phyloP scores from a whole-genome alignment of 495 filamentous ascomycete genomes.

The Talaromyces liani region DNA sequence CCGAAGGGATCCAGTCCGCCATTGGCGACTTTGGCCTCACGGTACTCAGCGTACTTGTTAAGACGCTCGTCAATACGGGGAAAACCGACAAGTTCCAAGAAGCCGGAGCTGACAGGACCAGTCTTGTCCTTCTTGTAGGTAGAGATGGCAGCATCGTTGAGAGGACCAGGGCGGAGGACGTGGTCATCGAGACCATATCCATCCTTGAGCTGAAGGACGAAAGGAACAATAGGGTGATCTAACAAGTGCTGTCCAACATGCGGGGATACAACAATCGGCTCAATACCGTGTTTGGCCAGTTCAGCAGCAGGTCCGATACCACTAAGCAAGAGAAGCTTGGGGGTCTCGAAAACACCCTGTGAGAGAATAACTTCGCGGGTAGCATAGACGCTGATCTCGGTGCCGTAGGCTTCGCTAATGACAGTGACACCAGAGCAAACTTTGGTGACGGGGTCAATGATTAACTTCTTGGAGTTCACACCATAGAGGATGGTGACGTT shows the following conservation, averaged over 20 bases:
- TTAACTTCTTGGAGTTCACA: conserved; percentile 42
- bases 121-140: conserved; percentile 39
- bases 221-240: conserved; percentile 47
- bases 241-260: conserved; percentile 52
- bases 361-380: conserved; percentile 39
- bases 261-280: conserved; percentile 33
- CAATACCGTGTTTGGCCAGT: conserved; percentile 42
- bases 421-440: conserved; percentile 38
- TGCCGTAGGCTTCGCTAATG: conserved; percentile 25
- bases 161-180: conserved; percentile 32
- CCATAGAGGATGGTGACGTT: conserved; percentile 47
- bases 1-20: conserved; percentile 50
- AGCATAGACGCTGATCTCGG: conserved; percentile 28
- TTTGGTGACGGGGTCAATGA: conserved; percentile 38
- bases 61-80: conserved; percentile 47
- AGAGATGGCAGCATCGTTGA: conserved; percentile 31
- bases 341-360: conserved; percentile 37
- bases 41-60: conserved; percentile 40
- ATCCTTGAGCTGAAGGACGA: conserved; percentile 49
- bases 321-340: conserved; percentile 42
- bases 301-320: conserved; percentile 37
- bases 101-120: conserved; percentile 44
- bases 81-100: conserved; percentile 50
- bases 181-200: conserved; percentile 46
- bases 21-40: conserved; percentile 39